Percentiles rank a stretch among this genome's conserved stretches.
Evolutionary conservation across 768 basidiomycete species (phyloP).

Genomic region (Lactarius trivialis): DNA sequence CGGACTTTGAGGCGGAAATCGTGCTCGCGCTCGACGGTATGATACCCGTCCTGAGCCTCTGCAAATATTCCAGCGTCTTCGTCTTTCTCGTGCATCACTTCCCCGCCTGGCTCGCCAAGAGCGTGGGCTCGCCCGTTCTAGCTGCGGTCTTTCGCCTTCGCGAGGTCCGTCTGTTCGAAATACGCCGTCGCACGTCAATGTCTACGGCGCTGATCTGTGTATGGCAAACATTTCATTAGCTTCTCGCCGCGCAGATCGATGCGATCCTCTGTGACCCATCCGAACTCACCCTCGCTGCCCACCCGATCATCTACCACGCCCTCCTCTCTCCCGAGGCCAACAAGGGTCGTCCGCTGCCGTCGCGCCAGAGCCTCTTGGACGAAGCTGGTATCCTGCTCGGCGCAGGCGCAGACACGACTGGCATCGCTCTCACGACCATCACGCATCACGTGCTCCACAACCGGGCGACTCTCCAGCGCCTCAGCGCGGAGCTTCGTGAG

Average conservation of each 20-base stretch:
- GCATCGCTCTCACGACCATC: conserved; percentile 35
- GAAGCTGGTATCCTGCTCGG: conserved; percentile 29
- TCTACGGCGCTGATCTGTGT: conserved; percentile 3
- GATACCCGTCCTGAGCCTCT: conserved; percentile 7
- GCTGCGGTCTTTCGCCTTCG: conserved; percentile 1
- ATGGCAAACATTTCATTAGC: background rate
- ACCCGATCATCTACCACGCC: conserved; percentile 35
- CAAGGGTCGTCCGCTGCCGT: conserved; percentile 27
- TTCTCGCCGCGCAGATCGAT: conserved; percentile 24
- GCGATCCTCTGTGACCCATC: conserved; percentile 25
- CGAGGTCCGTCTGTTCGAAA: conserved; percentile 11
- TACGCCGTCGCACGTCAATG: conserved; percentile 3
- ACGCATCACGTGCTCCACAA: conserved; percentile 34
- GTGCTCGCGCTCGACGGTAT: conserved; percentile 22
- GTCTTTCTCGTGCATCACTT: conserved; percentile 1
- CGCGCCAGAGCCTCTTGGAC: conserved; percentile 25
- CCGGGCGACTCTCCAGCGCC: conserved; percentile 26
- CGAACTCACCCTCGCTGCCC: conserved; percentile 27
- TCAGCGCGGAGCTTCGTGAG: conserved; percentile 31
- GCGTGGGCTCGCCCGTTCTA: conserved; percentile 1
- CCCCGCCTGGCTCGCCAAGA: conserved; percentile 8
- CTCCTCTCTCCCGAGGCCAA: conserved; percentile 25
- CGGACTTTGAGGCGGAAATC: conserved; percentile 31
- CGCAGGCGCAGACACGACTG: conserved; percentile 42
- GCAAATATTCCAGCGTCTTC: conserved; percentile 6